Base-by-base conservation (phyloP, 2,329 filamentous ascomycete species). In the Fusarium sp. region DNA sequence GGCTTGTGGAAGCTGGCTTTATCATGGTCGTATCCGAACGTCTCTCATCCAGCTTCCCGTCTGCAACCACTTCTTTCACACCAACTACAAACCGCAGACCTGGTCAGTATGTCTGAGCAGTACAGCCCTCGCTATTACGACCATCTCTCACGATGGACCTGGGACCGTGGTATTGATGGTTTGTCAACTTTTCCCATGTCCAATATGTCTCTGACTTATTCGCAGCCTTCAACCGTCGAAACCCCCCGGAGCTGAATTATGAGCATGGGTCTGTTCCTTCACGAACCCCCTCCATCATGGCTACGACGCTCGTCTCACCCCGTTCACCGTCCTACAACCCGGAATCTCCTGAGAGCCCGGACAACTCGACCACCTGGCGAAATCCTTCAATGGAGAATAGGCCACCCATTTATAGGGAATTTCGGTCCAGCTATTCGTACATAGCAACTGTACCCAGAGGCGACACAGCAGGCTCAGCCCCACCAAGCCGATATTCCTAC, bases 151-250 rank as follows among this genome's bases (percentile, higher is more conserved):
- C 34, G 34, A n/a, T 37, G 34, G 34, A 37, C 34, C 10, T 37
- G 34, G 34, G 10, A 37, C 12, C 34, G 34, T n/a, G 34, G 34
- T 11, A n/a, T 37, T n/a, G 10, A 37, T n/a, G 18, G 34, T n/a
- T 37, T 0, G 34, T 37, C 18, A n/a, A n/a, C 18, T 2, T 2
- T 37, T n/a, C 10, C 2, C 4, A 37, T n/a, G 10, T 7, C 3
- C 34, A 37, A 4, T 37, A 37, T n/a, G 18, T n/a, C 10, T 37
- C 18, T 37, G n/a, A 37, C 34, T 37, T 6, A 37, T 10, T n/a
- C 2, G 6, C 6, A 37, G 34, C 18, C 18, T 37, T n/a, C 34
- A 11, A 37, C 34, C 34, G 18, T n/a, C 18, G 34, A n/a, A 37
- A n/a, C 3, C 3, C 18, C 6, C 6, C 34, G 3, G 10, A 12